Evolutionary conservation across 1,284 basidiomycete genomes (phyloP).

Genomic region (Leccinum griseonigrum): DNA sequence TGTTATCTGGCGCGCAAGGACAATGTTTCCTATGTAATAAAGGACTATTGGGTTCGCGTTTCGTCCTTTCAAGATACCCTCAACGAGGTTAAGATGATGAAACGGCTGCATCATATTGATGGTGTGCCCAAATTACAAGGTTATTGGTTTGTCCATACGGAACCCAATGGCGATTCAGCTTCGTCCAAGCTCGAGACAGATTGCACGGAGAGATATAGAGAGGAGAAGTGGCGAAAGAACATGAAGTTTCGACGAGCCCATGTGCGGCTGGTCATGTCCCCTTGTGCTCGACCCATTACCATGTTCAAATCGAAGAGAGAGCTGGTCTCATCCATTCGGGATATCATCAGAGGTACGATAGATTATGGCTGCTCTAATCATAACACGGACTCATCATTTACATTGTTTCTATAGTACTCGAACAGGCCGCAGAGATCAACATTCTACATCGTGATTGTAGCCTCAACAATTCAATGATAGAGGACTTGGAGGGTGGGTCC

Average conservation of each 20-base stretch:
- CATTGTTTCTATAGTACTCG: background rate
- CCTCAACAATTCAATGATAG: background rate
- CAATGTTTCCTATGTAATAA: background rate
- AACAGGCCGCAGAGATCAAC: background rate
- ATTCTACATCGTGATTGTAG: background rate
- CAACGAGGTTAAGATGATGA: background rate
- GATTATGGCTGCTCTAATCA: background rate
- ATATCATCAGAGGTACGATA: background rate
- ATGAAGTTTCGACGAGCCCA: background rate
- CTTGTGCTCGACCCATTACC: background rate
- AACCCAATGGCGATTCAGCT: background rate
- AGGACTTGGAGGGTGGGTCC: background rate
- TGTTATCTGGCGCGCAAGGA: background rate
- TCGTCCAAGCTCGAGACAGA: no score
- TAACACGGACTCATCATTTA: background rate
- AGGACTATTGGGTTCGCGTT: background rate
- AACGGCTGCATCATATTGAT: background rate
- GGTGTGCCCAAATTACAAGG: background rate
- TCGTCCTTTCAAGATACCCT: background rate
- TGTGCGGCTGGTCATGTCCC: background rate
- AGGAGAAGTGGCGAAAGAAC: background rate
- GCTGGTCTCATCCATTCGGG: background rate
- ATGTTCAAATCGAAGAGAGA: background rate
- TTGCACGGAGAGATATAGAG: background rate
- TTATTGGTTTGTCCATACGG: background rate